phyloP scores from a whole-genome alignment of 257 asterid species.

The Lycium barbarum region DNA sequence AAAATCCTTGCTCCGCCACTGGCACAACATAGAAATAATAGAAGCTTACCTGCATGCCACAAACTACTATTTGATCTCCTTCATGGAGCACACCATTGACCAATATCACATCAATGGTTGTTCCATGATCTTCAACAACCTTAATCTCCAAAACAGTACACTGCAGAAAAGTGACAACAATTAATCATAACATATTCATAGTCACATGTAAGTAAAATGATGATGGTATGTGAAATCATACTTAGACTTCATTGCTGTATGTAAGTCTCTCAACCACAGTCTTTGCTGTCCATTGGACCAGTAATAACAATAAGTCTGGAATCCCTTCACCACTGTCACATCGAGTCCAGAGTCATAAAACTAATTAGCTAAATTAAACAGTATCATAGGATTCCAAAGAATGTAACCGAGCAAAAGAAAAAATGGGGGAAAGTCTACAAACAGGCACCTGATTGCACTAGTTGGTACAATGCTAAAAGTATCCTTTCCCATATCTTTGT shows the following conservation, averaged over 20 bases:
- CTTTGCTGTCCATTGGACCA: slow-evolving; percentile 92
- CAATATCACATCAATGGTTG: slow-evolving; percentile 88
- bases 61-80: slow-evolving; percentile 93
- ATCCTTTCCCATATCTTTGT: slow-evolving; percentile 78
- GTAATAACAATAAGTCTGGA: slow-evolving; percentile 78
- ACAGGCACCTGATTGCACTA: slow-evolving; percentile 84
- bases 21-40: slow-evolving; percentile 13
- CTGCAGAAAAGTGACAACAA: slow-evolving; percentile 47
- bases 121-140: slow-evolving; percentile 96
- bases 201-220: slow-evolving; percentile 16
- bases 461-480: slow-evolving; percentile 89
- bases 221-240: slow-evolving; percentile 41
- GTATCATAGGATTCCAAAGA: slow-evolving; percentile 11
- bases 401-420: slow-evolving; percentile 12
- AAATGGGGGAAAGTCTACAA: not conserved
- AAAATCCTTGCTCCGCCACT: too few relatives aligned
- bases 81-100: slow-evolving; percentile 96
- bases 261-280: slow-evolving; percentile 85
- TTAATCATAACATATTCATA: slow-evolving; percentile 34
- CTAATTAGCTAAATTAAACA: slow-evolving; percentile 25
- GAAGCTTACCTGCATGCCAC: slow-evolving; percentile 83
- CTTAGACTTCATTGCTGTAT: slow-evolving; percentile 82
- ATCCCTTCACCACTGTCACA: slow-evolving; percentile 86
- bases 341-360: slow-evolving; percentile 30
- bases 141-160: slow-evolving; percentile 98